Evolutionary conservation across 352 stramenopile genomes (phyloP), one percentile per base, ranked within the genome.

Genomic region (Phytophthora foliorum): DNA sequence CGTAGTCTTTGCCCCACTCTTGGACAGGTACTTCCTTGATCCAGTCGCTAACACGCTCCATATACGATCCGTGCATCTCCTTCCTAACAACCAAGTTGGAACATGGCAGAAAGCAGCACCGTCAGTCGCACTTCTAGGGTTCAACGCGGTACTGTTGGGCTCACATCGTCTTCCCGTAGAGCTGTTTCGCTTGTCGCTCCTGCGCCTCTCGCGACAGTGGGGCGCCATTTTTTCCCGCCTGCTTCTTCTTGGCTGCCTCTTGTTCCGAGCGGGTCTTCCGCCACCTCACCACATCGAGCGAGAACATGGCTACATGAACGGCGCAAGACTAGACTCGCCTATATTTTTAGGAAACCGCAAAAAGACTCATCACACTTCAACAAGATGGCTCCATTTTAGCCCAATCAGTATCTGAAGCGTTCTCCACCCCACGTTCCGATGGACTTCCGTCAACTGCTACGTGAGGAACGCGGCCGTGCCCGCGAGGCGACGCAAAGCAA

Each of bases 31-130:
- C 78, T 19, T 75, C 66, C 46, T 82, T 75, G 44, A 82, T 70
- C 81, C 84, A 90, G 49, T 80, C 70, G 25, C 64, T 64, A 25
- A 91, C 85, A 39, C 85, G 85, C 27, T 87, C 61, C 9, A 87
- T 38, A 62, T 93, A 93, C 57, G 74, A 78, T 21, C 66, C 75
- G 67, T 90, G 79, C 82, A 93, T 93, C 65, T 90, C 82, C 44
- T 90, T 75, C 34, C 82, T 93, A 8, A 34, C 3, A 34, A 11
- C 29, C 29, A 34, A n/a, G n/a, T n/a, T n/a, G n/a, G n/a, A n/a
- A 34, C 5, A 7, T 31, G 44, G 14, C n/a, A 36, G 19, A 38
- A 57, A 53, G 19, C n/a, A 57, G 4, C 14, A 27, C 21, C 13
- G 58, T 66, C 13, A 45, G 22, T 22, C 14, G n/a, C 2, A 57